Base-by-base conservation (phyloP, 352 stramenopile genomes). In the Phytophthora uliginosa region DNA sequence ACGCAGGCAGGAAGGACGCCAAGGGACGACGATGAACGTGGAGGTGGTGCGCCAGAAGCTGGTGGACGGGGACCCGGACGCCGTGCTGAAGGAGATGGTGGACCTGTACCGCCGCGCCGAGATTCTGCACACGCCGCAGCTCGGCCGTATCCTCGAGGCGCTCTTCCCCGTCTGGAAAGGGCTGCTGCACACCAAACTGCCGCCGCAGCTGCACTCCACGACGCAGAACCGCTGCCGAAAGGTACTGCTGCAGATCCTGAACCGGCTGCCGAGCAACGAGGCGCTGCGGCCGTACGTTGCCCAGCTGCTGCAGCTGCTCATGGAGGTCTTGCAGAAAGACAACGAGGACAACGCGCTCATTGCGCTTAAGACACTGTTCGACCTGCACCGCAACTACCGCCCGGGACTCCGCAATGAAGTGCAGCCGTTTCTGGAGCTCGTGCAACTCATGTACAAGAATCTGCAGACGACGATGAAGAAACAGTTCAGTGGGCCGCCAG, bases 261-360 rank as follows among this genome's bases (percentile, higher is more conserved):
- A 98, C 72, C 85, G 97, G 15, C 78, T 99, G 66, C 97, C 96
- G 36, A 98, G 96, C 74, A 99, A 99, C 59, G 96, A 99, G 24
- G 82, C 93, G 31, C 84, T 99, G 69, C 86, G 96, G n/a, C 94
- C 96, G 47, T 98, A 99, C 81, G 95, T 98, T 40, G 74, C 88
- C 45, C 85, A 97, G 71, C 83, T 99, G 56, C 81, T 99, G 50
- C 89, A 94, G 28, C 69, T 99, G 57, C 85, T 97, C 22, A 97
- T 99, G 74, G 88, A 98, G 62, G 95, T 99, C 38, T 77, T 99
- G 52, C 88, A 94, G 47, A 82, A 91, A 38, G 98, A 99, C 77
- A 99, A 98, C 74, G 97, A 99, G 79, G 97, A 99, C 47, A 99
- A 99, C 82, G 95, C 94, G 26, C 82, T 99, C 18, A 83, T 99